Evolutionary conservation across 2,329 filamentous ascomycete genomes (phyloP).

Genomic region (Leptoxyphium fumago): DNA sequence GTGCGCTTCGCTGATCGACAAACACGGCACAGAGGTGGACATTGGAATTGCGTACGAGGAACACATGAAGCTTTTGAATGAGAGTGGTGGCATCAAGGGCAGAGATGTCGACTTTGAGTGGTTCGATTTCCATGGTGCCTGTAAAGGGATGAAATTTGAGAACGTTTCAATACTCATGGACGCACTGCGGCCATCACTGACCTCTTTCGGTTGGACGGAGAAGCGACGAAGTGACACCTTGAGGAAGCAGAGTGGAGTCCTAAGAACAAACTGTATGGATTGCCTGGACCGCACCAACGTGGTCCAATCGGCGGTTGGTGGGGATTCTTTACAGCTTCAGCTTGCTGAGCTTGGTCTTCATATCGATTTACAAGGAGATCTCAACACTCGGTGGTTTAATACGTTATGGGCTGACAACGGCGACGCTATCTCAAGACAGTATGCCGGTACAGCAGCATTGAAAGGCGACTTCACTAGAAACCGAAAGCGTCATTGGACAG

Average conservation of each 20-base stretch:
- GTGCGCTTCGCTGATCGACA: constrained; percentile 74
- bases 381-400: constrained; percentile 85
- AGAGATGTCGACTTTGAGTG: constrained; percentile 61
- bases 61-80: constrained; percentile 52
- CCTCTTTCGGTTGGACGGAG: constrained; percentile 57
- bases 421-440: constrained; percentile 88
- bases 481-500: constrained; percentile 75
- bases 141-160: constrained; percentile 94
- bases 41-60: constrained; percentile 67
- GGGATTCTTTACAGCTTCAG: constrained; percentile 66
- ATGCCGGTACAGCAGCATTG: constrained; percentile 85
- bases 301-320: constrained; percentile 79
- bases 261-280: constrained; percentile 98
- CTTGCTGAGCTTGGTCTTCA: constrained; percentile 61
- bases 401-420: constrained; percentile 95
- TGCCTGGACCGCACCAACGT: constrained; percentile 94
- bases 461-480: constrained; percentile 96
- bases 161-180: constrained; percentile 74
- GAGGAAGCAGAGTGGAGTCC: constrained; percentile 51
- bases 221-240: constrained; percentile 28
- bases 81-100: constrained; percentile 39
- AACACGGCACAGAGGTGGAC: constrained; percentile 64
- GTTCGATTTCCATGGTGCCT: constrained; percentile 93
- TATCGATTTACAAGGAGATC: constrained; percentile 60
- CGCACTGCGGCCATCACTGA: constrained; percentile 51